Conservation (phyloP, 345 rosid species). For the Litchi chinensis region DNA sequence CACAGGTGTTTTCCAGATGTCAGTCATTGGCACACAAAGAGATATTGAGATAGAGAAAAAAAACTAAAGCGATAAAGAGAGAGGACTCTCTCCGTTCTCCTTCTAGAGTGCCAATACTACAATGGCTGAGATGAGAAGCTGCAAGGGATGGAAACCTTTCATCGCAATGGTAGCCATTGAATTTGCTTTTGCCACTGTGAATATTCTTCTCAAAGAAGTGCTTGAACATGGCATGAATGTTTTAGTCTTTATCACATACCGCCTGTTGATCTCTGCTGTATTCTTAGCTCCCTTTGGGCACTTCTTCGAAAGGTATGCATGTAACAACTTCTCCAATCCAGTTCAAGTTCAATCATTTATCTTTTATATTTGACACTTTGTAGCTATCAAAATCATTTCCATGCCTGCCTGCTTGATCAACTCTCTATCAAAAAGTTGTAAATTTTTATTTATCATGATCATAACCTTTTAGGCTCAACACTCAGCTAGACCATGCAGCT, state of each 20-base stretch:
- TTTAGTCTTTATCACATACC: constrained; percentile 64
- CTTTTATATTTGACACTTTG: not conserved
- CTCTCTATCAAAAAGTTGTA: not conserved
- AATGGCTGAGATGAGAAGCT: constrained; percentile 30
- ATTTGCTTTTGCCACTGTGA: constrained; percentile 51
- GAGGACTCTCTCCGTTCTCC: not conserved
- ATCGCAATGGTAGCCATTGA: constrained; percentile 50
- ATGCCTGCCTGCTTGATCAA: not conserved
- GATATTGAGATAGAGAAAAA: constrained; percentile 1
- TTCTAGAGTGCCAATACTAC: not conserved
- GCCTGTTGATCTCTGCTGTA: constrained; percentile 50
- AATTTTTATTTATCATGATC: not conserved
- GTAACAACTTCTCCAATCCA: not conserved
- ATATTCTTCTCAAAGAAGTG: constrained; percentile 64
- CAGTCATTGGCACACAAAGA: not conserved
- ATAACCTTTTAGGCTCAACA: not conserved
- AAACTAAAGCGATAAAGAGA: not conserved
- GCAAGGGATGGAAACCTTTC: constrained; percentile 43
- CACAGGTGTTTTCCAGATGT: constrained; percentile 4
- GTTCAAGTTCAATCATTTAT: not conserved
- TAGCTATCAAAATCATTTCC: not conserved
- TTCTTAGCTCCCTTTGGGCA: constrained; percentile 61
- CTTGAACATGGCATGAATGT: constrained; percentile 52
- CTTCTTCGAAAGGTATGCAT: constrained; percentile 59
- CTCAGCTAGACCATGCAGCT: not conserved